Evolutionary conservation across 192 early-diverging fungal genomes (phyloP).

Genomic region (Pilaira anomala): DNA sequence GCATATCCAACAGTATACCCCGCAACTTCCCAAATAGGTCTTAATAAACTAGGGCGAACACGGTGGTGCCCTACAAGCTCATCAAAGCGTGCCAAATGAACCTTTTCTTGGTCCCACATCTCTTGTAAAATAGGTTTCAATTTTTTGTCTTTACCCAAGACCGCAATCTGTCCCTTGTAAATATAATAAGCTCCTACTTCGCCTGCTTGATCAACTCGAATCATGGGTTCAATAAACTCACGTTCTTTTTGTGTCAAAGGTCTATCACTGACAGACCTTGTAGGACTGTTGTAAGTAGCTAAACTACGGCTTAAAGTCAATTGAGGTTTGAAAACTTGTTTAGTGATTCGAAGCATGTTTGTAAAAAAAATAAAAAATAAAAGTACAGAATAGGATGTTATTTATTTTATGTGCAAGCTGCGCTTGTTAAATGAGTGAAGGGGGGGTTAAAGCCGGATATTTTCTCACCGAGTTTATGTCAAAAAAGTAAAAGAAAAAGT

Average conservation of each 20-base stretch:
- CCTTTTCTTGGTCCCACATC: constrained; percentile 95
- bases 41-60: constrained; percentile 81
- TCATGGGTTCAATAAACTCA: constrained; percentile 64
- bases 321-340: too few relatives aligned
- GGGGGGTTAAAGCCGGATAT: too few relatives aligned
- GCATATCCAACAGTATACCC: constrained; percentile 84
- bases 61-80: constrained; percentile 68
- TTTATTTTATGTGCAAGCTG: too few relatives aligned
- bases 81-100: constrained; percentile 80
- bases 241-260: constrained; percentile 50
- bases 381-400: too few relatives aligned
- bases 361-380: too few relatives aligned
- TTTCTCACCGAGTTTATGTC: too few relatives aligned
- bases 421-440: too few relatives aligned
- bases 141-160: constrained; percentile 66
- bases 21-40: constrained; percentile 83
- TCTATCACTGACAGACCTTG: background rate
- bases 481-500: too few relatives aligned
- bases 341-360: too few relatives aligned
- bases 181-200: constrained; percentile 95
- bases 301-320: too few relatives aligned
- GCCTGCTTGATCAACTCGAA: constrained; percentile 96
- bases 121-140: constrained; percentile 74
- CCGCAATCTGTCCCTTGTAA: constrained; percentile 91
- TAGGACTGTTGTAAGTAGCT: too few relatives aligned